A percentile compares a stretch with the other conserved stretches of the same genome.
Evolutionary conservation across 257 asterid genomes (phyloP).

Genomic region (Osmanthus fragrans): DNA sequence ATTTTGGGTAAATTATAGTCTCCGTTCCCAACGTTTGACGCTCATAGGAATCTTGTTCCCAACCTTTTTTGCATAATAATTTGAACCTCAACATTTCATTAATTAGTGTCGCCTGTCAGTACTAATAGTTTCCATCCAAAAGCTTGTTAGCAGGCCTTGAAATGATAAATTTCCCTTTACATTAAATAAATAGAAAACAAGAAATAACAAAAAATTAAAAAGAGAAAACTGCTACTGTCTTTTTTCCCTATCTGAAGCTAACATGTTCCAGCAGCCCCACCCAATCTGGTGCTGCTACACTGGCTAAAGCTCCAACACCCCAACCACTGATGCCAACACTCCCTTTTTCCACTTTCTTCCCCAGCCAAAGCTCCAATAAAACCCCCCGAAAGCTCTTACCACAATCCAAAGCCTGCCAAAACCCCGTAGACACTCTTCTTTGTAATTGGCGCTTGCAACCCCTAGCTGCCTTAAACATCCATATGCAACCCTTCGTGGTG

Average conservation of each 20-base stretch:
- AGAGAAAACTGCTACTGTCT: not conserved
- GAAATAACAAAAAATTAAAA: too few relatives aligned
- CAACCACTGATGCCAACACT: not conserved
- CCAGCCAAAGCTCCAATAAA: not conserved
- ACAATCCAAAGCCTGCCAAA: not conserved
- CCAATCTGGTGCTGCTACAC: not conserved
- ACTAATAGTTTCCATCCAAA: not conserved
- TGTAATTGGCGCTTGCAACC: not conserved
- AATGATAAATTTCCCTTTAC: not conserved
- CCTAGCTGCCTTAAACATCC: not conserved
- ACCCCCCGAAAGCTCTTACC: not conserved
- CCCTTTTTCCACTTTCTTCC: not conserved
- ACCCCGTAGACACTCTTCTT: not conserved
- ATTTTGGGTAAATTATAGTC: not conserved
- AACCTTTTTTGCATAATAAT: not conserved
- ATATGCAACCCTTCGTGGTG: not conserved
- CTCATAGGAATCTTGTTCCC: too few relatives aligned
- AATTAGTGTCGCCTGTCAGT: not conserved
- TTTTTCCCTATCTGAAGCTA: not conserved
- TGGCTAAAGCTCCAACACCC: not conserved
- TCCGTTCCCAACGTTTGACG: too few relatives aligned
- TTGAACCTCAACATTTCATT: not conserved
- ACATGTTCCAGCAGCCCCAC: not conserved
- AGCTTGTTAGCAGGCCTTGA: not conserved
- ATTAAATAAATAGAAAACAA: too few relatives aligned